These are phyloP conservation scores for Tylopilus orsonianus DNA, from an alignment of 1,284 basidiomycete genomes.

Conservation along the genomic window DNA sequence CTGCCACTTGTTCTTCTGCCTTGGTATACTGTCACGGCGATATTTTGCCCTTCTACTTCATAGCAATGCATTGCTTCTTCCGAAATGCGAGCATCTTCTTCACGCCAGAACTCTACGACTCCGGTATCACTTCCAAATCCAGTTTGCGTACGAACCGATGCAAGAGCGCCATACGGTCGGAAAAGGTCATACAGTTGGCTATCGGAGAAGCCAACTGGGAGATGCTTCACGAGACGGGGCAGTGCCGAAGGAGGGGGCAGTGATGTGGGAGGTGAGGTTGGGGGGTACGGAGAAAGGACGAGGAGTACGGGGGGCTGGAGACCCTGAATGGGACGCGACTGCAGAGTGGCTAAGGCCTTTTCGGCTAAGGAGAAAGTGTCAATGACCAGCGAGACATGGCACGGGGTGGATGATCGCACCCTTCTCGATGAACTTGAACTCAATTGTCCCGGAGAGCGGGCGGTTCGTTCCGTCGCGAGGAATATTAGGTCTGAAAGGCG, in stretches of 20 bases:
- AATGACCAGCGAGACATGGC: conserved; percentile 8
- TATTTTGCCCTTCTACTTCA: conserved; percentile 77
- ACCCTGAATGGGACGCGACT: conserved; percentile 67
- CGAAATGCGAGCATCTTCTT: conserved; percentile 77
- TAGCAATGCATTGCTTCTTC: conserved; percentile 80
- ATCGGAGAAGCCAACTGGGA: conserved; percentile 66
- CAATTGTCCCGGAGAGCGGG: conserved; percentile 65
- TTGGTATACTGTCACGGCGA: conserved; percentile 76
- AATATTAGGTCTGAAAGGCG: conserved; percentile 77
- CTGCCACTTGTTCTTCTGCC: conserved; percentile 54
- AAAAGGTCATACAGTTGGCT: conserved; percentile 78
- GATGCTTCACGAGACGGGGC: conserved; percentile 76
- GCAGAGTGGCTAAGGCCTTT: conserved; percentile 81
- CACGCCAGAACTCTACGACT: conserved; percentile 85
- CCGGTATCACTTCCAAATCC: conserved; percentile 71
- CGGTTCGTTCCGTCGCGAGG: conserved; percentile 54
- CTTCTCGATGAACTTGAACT: conserved; percentile 77
- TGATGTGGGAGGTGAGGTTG: conserved; percentile 65
- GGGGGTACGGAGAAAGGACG: conserved; percentile 72
- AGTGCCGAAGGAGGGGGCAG: conserved; percentile 71
- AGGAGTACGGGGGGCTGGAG: conserved; percentile 56
- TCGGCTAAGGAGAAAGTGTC: conserved; percentile 57
- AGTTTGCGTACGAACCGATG: conserved; percentile 68
- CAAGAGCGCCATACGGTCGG: conserved; percentile 70
- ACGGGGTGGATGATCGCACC: conserved; percentile 45